These are phyloP conservation scores for Beauveria rudraprayagi DNA, from an alignment of 2,329 filamentous ascomycete genomes.

Conservation along the genomic window DNA sequence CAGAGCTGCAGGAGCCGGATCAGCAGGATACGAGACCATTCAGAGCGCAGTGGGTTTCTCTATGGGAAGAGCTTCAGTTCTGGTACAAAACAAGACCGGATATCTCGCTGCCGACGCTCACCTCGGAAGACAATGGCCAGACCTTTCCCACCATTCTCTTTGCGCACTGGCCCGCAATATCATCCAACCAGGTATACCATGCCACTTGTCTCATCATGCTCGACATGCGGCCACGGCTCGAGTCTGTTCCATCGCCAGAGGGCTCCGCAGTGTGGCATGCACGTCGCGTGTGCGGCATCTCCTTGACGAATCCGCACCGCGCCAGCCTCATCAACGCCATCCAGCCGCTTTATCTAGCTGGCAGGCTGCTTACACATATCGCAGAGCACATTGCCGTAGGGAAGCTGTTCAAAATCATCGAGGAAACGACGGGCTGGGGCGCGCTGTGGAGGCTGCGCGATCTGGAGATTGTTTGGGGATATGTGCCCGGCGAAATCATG, in stretches of 20 bases:
- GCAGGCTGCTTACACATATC: conserved; percentile 38
- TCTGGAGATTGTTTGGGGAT: conserved; percentile 31
- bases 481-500: conserved; percentile 10
- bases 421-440: conserved; percentile 40
- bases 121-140: conserved; percentile 18
- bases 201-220: conserved; percentile 41
- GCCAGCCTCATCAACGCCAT: conserved; percentile 45
- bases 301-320: conserved; percentile 39
- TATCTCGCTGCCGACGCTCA: conserved; percentile 26
- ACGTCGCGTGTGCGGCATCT: conserved; percentile 42
- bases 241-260: conserved; percentile 16
- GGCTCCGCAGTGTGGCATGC: conserved; percentile 37
- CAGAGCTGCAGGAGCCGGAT: conserved; percentile 29
- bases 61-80: conserved; percentile 39
- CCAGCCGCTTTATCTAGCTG: conserved; percentile 44
- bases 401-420: conserved; percentile 34
- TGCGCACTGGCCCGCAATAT: conserved; percentile 41
- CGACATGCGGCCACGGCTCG: conserved; percentile 29
- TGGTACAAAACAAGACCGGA: conserved; percentile 35
- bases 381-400: conserved; percentile 26
- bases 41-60: conserved; percentile 29
- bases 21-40: conserved; percentile 23
- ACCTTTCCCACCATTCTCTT: conserved; percentile 42
- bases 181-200: conserved; percentile 44
- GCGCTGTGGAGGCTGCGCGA: conserved; percentile 41